Evolutionary conservation across 345 rosid genomes (phyloP).

Genomic region (Arabis hirsuta): DNA sequence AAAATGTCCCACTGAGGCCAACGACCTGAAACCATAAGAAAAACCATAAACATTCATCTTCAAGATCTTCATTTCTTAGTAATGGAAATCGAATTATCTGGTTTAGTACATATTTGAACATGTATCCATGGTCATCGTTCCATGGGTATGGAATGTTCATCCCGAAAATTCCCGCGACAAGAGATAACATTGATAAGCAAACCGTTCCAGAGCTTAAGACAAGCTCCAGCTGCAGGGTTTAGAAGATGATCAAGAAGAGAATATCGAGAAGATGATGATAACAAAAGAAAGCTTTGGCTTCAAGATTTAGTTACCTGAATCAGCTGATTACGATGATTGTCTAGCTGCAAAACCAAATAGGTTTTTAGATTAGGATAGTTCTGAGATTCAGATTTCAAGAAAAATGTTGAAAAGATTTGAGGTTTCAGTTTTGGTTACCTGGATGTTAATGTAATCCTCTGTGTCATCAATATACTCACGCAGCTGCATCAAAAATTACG

Average conservation of each 20-base stretch:
- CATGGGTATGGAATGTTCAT: conserved; percentile 94
- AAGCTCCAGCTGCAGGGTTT: conserved; percentile 71
- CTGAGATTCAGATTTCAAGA: conserved; percentile 5
- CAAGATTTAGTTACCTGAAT: conserved; percentile 68
- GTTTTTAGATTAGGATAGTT: neutral
- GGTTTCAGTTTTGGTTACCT: conserved; percentile 51
- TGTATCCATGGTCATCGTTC: conserved; percentile 68
- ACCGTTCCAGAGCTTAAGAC: conserved; percentile 80
- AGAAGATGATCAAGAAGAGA: conserved; percentile 22
- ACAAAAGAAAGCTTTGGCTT: neutral
- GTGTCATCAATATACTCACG: conserved; percentile 98
- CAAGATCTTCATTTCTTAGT: neutral
- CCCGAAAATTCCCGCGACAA: conserved; percentile 89
- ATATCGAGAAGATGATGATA: neutral
- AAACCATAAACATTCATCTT: neutral
- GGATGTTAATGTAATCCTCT: conserved; percentile 97
- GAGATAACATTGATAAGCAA: conserved; percentile 62
- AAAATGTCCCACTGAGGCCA: conserved; percentile 50
- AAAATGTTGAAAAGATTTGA: neutral
- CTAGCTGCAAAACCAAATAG: conserved; percentile 64
- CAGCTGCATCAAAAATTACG: conserved; percentile 57
- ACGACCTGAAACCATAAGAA: conserved; percentile 61
- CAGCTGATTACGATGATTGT: conserved; percentile 97
- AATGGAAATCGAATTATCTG: neutral
- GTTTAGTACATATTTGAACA: conserved; percentile 77